Conservation (phyloP, 139 green algal species). For the Coelastrella sp. region DNA sequence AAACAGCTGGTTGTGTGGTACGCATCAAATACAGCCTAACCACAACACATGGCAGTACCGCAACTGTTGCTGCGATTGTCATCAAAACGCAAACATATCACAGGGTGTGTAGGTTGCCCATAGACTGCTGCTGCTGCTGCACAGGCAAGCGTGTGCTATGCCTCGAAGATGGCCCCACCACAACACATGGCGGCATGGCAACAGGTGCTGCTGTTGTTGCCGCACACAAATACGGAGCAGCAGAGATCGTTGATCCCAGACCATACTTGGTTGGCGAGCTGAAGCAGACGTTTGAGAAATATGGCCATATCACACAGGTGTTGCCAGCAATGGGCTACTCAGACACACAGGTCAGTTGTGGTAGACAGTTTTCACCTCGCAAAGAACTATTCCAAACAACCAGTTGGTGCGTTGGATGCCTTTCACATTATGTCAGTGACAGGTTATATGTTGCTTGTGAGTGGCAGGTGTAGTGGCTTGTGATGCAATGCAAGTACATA, state of each 20-base stretch:
- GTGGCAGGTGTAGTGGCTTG: too few species aligned
- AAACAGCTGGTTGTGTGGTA: too few species aligned
- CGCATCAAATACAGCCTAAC: too few species aligned
- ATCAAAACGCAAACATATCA: too few species aligned
- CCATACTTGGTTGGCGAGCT: conserved; percentile 57
- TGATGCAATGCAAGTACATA: too few species aligned
- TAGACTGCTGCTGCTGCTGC: neutral
- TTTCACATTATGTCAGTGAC: too few species aligned
- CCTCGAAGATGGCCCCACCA: conserved; percentile 64
- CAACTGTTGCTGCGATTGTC: too few species aligned
- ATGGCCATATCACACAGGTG: conserved; percentile 49
- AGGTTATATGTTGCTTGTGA: too few species aligned
- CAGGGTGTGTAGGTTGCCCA: neutral
- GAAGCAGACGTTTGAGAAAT: conserved; percentile 39
- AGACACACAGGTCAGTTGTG: conserved; percentile 47
- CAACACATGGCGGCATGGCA: conserved; percentile 57
- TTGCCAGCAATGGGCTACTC: conserved; percentile 69
- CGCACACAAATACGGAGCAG: conserved; percentile 57
- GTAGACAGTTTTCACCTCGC: neutral
- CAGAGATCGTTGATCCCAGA: conserved; percentile 61
- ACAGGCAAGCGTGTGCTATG: conserved; percentile 51
- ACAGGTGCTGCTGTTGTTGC: conserved; percentile 57
- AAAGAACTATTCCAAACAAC: conserved; percentile 19
- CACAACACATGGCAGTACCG: too few species aligned
- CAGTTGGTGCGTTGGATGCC: neutral